Evolutionary conservation across 768 basidiomycete species (phyloP).

Genomic region (Dioszegia hungarica): DNA sequence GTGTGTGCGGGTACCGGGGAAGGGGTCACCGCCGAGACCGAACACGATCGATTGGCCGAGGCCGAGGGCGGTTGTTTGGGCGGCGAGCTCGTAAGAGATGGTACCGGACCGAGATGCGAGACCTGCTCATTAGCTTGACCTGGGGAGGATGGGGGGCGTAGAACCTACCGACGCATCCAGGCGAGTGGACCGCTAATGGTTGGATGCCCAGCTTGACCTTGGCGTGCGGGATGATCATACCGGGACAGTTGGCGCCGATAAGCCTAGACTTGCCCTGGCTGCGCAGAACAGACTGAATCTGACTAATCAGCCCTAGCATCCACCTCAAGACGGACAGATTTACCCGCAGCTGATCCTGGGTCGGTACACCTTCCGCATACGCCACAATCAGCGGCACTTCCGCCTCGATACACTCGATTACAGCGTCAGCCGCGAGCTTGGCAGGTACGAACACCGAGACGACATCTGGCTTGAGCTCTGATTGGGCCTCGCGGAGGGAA

Average conservation of each 20-base stretch:
- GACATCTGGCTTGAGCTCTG: background rate
- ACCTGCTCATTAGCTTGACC: background rate
- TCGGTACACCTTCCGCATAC: slow-evolving; percentile 12
- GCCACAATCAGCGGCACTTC: slow-evolving; percentile 13
- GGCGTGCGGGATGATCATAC: slow-evolving; percentile 7
- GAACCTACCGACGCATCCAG: slow-evolving; percentile 10
- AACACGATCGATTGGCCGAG: slow-evolving; percentile 11
- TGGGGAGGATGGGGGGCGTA: background rate
- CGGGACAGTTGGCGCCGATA: slow-evolving; percentile 11
- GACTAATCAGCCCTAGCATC: background rate
- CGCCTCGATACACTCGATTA: slow-evolving; percentile 15
- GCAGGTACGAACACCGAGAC: slow-evolving; percentile 11
- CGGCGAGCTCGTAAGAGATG: slow-evolving; percentile 13
- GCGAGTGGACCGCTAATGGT: slow-evolving; percentile 6
- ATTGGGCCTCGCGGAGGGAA: background rate
- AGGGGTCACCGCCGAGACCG: slow-evolving; percentile 13
- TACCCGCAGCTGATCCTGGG: slow-evolving; percentile 10
- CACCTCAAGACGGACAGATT: background rate
- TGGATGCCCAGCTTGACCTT: slow-evolving; percentile 14
- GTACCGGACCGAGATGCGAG: slow-evolving; percentile 13
- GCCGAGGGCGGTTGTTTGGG: slow-evolving; percentile 4
- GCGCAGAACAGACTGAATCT: slow-evolving; percentile 5
- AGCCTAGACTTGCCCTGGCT: slow-evolving; percentile 6
- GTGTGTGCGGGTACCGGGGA: slow-evolving; percentile 12
- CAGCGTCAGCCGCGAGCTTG: slow-evolving; percentile 7